Conservation (phyloP, 192 early-diverging fungal genomes). For the Podila verticillata region DNA sequence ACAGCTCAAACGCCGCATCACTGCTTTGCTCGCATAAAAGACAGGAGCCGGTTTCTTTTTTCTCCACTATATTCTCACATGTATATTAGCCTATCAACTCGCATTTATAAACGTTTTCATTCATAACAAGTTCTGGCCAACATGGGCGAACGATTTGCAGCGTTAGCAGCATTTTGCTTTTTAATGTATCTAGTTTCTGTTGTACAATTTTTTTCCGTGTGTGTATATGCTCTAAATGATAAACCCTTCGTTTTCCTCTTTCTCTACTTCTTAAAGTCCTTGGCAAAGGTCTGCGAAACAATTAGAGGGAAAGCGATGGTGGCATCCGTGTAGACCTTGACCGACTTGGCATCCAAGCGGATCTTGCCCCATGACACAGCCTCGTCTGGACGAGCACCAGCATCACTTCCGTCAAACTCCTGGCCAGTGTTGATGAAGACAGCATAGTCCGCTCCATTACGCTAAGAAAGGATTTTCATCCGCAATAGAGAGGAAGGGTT, state of each 20-base stretch:
- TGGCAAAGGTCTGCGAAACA: constrained; percentile 96
- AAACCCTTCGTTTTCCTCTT: not conserved
- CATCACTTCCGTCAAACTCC: constrained; percentile 98
- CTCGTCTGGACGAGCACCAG: constrained; percentile 97
- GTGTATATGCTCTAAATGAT: too few relatives aligned
- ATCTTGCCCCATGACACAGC: constrained; percentile 99
- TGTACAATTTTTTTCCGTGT: not conserved
- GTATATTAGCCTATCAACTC: not conserved
- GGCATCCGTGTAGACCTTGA: constrained; percentile 96
- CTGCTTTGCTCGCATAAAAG: constrained; percentile 21
- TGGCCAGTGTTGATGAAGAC: constrained; percentile 98
- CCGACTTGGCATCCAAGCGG: constrained; percentile 75
- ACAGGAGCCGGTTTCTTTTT: not conserved
- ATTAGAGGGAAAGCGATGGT: constrained; percentile 93
- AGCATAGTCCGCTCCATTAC: constrained; percentile 97
- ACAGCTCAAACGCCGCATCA: constrained; percentile 69
- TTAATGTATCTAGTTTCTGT: not conserved
- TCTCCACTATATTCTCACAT: not conserved
- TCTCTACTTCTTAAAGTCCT: constrained; percentile 46
- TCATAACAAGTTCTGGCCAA: not conserved
- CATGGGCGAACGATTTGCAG: too few relatives aligned
- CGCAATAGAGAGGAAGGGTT: not conserved
- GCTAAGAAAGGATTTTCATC: constrained; percentile 36
- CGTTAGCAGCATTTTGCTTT: not conserved
- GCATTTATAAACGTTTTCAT: not conserved